Percentiles rank a stretch among this genome's conserved stretches.
phyloP scores from a whole-genome alignment of 768 basidiomycete species.

The Lentinula detonsa region DNA sequence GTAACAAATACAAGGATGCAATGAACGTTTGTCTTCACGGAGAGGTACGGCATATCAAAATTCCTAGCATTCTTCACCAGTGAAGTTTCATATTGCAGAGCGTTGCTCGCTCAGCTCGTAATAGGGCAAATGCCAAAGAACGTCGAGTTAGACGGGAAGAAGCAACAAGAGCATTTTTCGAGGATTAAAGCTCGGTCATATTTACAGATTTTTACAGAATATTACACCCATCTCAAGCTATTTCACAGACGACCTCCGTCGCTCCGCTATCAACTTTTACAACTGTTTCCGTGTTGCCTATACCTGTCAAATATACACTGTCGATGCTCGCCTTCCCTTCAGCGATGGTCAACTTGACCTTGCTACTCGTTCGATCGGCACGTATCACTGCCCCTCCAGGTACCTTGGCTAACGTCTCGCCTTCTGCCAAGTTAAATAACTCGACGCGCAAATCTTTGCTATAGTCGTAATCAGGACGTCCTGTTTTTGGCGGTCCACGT shows the following conservation, averaged over 20 bases:
- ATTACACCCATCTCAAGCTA: neutral
- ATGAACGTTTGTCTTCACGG: slow-evolving; percentile 65
- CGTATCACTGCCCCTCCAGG: slow-evolving; percentile 31
- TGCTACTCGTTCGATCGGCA: slow-evolving; percentile 24
- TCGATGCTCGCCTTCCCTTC: slow-evolving; percentile 9
- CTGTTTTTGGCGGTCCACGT: slow-evolving; percentile 46
- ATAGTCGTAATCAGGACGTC: slow-evolving; percentile 59
- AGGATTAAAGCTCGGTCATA: slow-evolving; percentile 17
- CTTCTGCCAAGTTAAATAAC: slow-evolving; percentile 47
- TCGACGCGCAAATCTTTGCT: slow-evolving; percentile 40
- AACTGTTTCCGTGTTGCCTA: neutral
- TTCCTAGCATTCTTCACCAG: neutral
- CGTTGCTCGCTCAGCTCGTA: slow-evolving; percentile 48
- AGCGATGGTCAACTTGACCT: slow-evolving; percentile 22
- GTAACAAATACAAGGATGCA: slow-evolving; percentile 62
- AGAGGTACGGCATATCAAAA: slow-evolving; percentile 44
- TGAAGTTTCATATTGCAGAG: slow-evolving; percentile 34
- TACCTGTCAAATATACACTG: neutral
- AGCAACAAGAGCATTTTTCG: slow-evolving; percentile 57
- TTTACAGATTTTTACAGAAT: neutral
- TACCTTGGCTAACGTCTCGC: slow-evolving; percentile 37
- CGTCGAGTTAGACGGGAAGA: slow-evolving; percentile 50
- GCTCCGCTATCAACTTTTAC: slow-evolving; percentile 2
- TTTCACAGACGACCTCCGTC: neutral
- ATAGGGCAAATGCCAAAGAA: slow-evolving; percentile 56